Percentiles rank a stretch among this genome's conserved stretches.
phyloP scores from a whole-genome alignment of 1,139 yeast genomes.

The Zygosaccharomyces sapae region DNA sequence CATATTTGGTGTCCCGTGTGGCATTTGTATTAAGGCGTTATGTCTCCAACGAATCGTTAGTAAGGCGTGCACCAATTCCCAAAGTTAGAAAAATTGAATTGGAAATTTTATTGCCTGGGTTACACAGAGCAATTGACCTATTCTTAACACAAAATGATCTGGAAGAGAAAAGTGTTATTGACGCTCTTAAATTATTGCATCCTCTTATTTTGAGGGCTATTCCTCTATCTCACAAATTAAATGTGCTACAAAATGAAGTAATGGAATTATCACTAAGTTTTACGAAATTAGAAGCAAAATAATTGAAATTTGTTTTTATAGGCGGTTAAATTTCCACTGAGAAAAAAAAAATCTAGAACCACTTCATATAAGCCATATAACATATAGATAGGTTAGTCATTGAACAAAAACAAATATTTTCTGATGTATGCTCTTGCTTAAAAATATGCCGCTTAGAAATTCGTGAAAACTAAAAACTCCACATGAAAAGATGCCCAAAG shows the following conservation, averaged over 20 bases:
- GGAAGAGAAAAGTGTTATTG: slow-evolving; percentile 10
- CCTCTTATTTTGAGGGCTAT: slow-evolving; percentile 41
- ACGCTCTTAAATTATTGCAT: slow-evolving; percentile 27
- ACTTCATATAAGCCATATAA: neutral
- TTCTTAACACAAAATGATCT: slow-evolving; percentile 15
- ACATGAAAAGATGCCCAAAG: neutral
- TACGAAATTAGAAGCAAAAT: slow-evolving; percentile 22
- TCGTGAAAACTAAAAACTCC: neutral
- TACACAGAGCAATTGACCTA: slow-evolving; percentile 30
- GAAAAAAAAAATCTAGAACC: neutral
- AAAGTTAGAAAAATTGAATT: slow-evolving; percentile 50
- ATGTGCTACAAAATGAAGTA: slow-evolving; percentile 32
- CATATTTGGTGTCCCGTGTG: slow-evolving; percentile 46
- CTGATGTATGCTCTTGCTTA: neutral
- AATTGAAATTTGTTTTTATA: neutral
- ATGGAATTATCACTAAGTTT: slow-evolving; percentile 31
- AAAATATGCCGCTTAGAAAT: neutral
- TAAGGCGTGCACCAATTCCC: slow-evolving; percentile 52
- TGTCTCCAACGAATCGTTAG: slow-evolving; percentile 48
- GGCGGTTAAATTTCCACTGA: neutral
- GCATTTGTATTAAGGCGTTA: slow-evolving; percentile 50
- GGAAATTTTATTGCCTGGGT: slow-evolving; percentile 36
- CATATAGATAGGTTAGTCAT: neutral
- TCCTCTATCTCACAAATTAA: slow-evolving; percentile 35
- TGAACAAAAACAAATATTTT: neutral